A percentile compares a stretch with the other conserved stretches of the same genome.
These are phyloP conservation scores for Euphorbia pulcherrima DNA, from an alignment of 345 rosid genomes.

Conservation along the genomic window DNA sequence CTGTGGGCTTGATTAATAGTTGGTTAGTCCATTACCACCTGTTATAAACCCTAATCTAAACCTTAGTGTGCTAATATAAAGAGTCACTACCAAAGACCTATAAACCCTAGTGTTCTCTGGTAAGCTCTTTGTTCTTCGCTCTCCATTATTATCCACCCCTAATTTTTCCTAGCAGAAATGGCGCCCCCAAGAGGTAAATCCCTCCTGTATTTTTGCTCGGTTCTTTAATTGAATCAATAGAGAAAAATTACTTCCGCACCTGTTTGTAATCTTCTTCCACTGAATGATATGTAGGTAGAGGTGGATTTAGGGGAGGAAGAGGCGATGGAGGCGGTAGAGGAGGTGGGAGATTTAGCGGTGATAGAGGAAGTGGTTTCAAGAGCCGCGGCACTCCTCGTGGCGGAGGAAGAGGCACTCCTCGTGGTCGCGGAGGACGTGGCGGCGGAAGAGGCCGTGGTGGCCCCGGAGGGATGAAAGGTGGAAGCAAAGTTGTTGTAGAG, in stretches of 20 bases:
- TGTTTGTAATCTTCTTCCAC: background rate
- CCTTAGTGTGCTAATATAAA: too few relatives aligned
- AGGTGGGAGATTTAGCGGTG: slow-evolving; percentile 43
- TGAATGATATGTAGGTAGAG: slow-evolving; percentile 4
- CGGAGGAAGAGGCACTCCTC: slow-evolving; percentile 43
- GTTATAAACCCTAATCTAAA: too few relatives aligned
- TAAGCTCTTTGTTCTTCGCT: too few relatives aligned
- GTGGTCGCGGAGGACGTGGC: slow-evolving; percentile 49
- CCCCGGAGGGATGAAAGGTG: slow-evolving; percentile 84
- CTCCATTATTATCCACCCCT: too few relatives aligned
- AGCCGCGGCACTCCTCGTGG: slow-evolving; percentile 39
- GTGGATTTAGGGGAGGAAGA: slow-evolving; percentile 32
- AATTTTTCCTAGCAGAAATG: background rate
- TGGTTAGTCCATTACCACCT: too few relatives aligned
- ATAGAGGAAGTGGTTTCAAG: slow-evolving; percentile 33
- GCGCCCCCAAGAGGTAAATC: slow-evolving; percentile 21
- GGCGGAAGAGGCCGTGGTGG: slow-evolving; percentile 46
- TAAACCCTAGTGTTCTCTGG: too few relatives aligned
- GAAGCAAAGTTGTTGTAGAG: slow-evolving; percentile 74
- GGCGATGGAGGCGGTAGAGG: slow-evolving; percentile 28
- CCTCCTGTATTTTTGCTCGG: too few relatives aligned
- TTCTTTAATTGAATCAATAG: too few relatives aligned
- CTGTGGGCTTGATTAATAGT: too few relatives aligned
- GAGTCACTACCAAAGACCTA: too few relatives aligned
- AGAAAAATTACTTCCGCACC: too few relatives aligned